Percentiles rank a stretch among this genome's conserved stretches.
Evolutionary conservation across 306 rosid species (phyloP).

Genomic region (Corylus americana): DNA sequence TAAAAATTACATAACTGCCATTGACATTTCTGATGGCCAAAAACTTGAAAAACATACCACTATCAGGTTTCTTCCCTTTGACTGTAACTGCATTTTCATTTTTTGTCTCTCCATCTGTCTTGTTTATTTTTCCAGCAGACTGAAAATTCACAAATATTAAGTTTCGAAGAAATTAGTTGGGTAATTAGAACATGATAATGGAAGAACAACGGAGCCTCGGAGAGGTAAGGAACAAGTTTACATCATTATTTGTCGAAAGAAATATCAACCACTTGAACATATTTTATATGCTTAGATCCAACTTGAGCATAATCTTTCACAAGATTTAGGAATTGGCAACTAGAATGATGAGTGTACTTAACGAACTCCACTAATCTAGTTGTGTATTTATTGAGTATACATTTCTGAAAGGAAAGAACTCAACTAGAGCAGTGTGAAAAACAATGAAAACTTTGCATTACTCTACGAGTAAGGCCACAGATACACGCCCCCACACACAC

Average conservation of each 20-base stretch:
- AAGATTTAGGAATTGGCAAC: not conserved
- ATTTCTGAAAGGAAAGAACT: not conserved
- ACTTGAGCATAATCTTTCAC: not conserved
- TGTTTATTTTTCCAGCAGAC: constrained; percentile 83
- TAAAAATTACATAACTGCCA: constrained; percentile 5
- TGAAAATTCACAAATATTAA: constrained; percentile 34
- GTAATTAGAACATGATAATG: not conserved
- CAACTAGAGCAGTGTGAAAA: not conserved
- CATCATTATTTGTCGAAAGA: not conserved
- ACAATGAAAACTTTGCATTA: not conserved
- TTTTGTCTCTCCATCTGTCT: constrained; percentile 47
- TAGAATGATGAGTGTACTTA: not conserved
- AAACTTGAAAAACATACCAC: constrained; percentile 35
- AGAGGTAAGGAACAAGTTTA: constrained; percentile 1
- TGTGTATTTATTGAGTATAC: not conserved
- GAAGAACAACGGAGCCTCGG: not conserved
- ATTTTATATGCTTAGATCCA: not conserved
- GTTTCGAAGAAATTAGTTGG: not conserved
- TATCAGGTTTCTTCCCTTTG: constrained; percentile 46
- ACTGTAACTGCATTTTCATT: constrained; percentile 41
- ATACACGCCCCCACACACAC: not conserved
- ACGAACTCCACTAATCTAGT: not conserved
- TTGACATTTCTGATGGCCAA: constrained; percentile 1
- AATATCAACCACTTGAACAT: not conserved
- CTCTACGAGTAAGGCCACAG: not conserved